Percentiles rank a stretch among this genome's conserved stretches.
These are phyloP conservation scores for Diospyros kaki DNA, from an alignment of 148 eudicot genomes.

Conservation along the genomic window DNA sequence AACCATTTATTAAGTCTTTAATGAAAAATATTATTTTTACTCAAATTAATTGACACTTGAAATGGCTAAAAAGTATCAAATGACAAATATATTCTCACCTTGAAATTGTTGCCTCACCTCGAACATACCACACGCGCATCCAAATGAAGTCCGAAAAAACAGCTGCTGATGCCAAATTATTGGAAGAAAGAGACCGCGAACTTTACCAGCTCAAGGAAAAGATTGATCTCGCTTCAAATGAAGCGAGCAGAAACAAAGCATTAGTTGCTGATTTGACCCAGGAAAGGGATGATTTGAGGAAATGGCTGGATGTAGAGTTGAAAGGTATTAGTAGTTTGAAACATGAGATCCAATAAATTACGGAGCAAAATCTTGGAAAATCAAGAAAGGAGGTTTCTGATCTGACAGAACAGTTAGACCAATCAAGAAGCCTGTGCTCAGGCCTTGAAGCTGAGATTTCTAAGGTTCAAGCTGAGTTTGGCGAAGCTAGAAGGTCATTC, in stretches of 20 bases:
- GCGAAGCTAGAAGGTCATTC: conserved; percentile 33
- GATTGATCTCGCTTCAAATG: conserved; percentile 29
- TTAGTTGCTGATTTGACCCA: conserved; percentile 46
- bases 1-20: too few species aligned
- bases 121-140: too few species aligned
- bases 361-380: conserved; percentile 38
- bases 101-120: too few species aligned
- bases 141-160: conserved; percentile 8
- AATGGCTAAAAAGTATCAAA: too few species aligned
- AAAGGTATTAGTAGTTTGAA: conserved; percentile 38
- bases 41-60: too few species aligned
- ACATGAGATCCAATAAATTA: conserved; percentile 46
- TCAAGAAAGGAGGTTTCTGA: conserved; percentile 57
- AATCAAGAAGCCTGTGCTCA: conserved; percentile 38
- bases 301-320: conserved; percentile 39
- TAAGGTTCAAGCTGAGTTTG: conserved; percentile 35
- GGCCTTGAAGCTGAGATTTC: conserved; percentile 54
- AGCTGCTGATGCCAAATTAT: conserved; percentile 47
- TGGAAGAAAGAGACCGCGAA: conserved; percentile 38
- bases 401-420: conserved; percentile 28
- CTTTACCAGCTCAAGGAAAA: conserved; percentile 17
- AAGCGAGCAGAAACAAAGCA: conserved; percentile 36
- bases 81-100: too few species aligned
- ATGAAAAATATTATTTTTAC: too few species aligned
- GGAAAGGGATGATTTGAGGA: conserved; percentile 48